Evolutionary conservation across 352 stramenopile genomes (phyloP).

Genomic region (Globisporangium yorkense): DNA sequence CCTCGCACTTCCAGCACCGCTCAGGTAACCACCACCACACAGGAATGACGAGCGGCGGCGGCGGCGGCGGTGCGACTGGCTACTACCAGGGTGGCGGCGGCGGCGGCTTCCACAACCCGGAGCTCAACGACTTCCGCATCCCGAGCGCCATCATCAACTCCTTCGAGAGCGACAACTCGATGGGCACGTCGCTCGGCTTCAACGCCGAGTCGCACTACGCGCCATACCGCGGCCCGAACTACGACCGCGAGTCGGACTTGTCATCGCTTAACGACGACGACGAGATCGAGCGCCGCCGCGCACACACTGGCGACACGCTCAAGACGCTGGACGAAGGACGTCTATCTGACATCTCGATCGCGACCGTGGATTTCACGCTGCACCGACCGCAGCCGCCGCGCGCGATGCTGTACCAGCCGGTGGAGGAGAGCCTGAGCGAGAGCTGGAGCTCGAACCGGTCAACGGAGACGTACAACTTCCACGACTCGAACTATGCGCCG

Average conservation of each 20-base stretch:
- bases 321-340: slow-evolving; percentile 15
- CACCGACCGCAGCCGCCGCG: slow-evolving; percentile 14
- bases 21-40: slow-evolving; percentile 1
- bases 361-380: slow-evolving; percentile 17
- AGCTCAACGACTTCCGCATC: slow-evolving; percentile 40
- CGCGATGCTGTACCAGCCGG: slow-evolving; percentile 7
- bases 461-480: slow-evolving; percentile 39
- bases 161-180: slow-evolving; percentile 50
- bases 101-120: slow-evolving; percentile 21
- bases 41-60: too few species aligned
- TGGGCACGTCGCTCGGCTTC: slow-evolving; percentile 39
- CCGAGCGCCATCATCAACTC: slow-evolving; percentile 27
- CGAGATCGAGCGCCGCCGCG: slow-evolving; percentile 19
- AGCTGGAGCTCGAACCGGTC: slow-evolving; percentile 17
- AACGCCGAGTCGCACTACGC: slow-evolving; percentile 20
- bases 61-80: not conserved
- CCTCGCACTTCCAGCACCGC: slow-evolving; percentile 4
- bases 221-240: slow-evolving; percentile 19
- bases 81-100: slow-evolving; percentile 29
- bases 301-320: slow-evolving; percentile 5
- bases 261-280: slow-evolving; percentile 51
- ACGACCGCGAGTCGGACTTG: slow-evolving; percentile 49
- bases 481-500: slow-evolving; percentile 17
- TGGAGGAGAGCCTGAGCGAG: not conserved
- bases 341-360: slow-evolving; percentile 17